Conservation (phyloP, 805 yeast species). For the Kodamaea restingae region DNA sequence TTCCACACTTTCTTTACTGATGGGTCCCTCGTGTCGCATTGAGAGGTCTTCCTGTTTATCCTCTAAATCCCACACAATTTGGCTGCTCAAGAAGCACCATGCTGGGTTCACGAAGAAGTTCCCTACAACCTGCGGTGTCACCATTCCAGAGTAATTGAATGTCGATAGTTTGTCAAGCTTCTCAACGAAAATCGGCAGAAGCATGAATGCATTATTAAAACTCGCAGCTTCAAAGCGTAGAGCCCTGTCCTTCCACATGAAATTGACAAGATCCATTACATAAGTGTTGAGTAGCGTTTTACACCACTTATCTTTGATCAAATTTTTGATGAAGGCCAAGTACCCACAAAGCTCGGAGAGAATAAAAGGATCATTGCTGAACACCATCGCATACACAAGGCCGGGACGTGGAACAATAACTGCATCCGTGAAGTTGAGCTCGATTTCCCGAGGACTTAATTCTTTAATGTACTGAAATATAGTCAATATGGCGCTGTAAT, state of each 20-base stretch:
- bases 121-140: constrained; percentile 29
- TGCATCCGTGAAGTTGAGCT: constrained; percentile 4
- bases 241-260: constrained; percentile 54
- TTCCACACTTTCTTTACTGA: constrained; percentile 41
- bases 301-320: constrained; percentile 15
- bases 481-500: neutral
- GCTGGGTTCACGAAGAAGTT: constrained; percentile 51
- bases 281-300: constrained; percentile 44
- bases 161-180: constrained; percentile 27
- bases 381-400: constrained; percentile 33
- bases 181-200: constrained; percentile 29
- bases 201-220: constrained; percentile 36
- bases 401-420: constrained; percentile 38
- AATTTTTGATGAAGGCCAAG: constrained; percentile 39
- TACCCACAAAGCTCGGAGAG: constrained; percentile 46
- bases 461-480: neutral
- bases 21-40: constrained; percentile 49
- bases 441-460: neutral
- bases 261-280: constrained; percentile 53
- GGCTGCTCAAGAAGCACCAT: constrained; percentile 43
- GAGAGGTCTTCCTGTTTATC: constrained; percentile 31
- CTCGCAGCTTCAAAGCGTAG: constrained; percentile 32
- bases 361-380: constrained; percentile 42
- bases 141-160: constrained; percentile 29
- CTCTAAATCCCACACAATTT: constrained; percentile 44